Evolutionary conservation across 1,284 basidiomycete genomes (phyloP), one percentile per base, ranked within the genome.

Genomic region (Ceraceosorus bombacis): DNA sequence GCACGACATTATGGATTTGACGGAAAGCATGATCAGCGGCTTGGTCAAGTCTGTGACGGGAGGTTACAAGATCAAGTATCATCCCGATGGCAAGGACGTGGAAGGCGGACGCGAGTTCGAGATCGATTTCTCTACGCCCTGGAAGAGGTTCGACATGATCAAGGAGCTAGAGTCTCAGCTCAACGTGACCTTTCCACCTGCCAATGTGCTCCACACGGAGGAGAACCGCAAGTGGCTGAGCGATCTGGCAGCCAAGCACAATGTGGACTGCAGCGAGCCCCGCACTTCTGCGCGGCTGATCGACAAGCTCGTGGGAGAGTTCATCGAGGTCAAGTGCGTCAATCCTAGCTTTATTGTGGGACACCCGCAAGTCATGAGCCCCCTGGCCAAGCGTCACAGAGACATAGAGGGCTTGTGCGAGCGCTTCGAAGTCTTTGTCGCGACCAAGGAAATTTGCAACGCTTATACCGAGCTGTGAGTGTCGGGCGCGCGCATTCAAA

Each of bases 351-450:
- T 99, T 83, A 98, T 99, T 70, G 87, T 62, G 6, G 95, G 94
- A 37, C 94, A 99, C 80, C 94, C 94, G 50, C 93, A 97, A 82
- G 90, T 99, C 72, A 99, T 99, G 94, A 96, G 92, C 4, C 94
- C 94, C 6, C 85, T 99, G 27, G 95, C 94, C 50, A 77, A 77
- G 66, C 66, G 73, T 43, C 74, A 77, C 57, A 71, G 75, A 38
- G 67, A 71, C 58, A 72, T 75, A 38, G 66, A 69, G 5, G 95
- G 95, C 50, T 83, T 98, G 9, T 97, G 93, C 80, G 94, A 99
- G 80, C 89, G 94, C 13, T 99, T 99, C 82, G 94, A 99, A 79
- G 90, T 86, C 6, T 99, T 99, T 83, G 85, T 99, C 82, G 95
- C 92, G 54, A 92, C 91, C 67, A 96, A 96, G 84, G 94, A 97